phyloP scores from a whole-genome alignment of 2,329 filamentous ascomycete species.

The Mariannaea elegans region DNA sequence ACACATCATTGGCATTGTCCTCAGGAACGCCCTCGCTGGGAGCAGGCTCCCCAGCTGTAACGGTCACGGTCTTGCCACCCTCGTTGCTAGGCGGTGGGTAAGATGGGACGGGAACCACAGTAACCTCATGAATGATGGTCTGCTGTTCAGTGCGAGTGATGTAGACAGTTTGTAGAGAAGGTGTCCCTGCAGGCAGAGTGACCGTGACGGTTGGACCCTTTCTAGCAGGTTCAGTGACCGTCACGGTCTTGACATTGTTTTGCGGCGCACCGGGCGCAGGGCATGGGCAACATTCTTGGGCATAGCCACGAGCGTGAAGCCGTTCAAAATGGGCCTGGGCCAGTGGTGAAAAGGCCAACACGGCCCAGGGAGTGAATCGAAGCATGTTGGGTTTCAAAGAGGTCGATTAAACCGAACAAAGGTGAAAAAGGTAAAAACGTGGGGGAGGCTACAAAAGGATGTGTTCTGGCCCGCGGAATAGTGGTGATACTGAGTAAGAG shows the following conservation, averaged over 20 bases:
- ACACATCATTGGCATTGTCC: neutral
- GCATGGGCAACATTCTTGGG: constrained; percentile 45
- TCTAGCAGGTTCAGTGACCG: constrained; percentile 35
- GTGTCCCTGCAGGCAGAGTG: constrained; percentile 22
- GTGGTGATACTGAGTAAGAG: neutral
- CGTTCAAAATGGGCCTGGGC: constrained; percentile 39
- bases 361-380: constrained; percentile 35
- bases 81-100: neutral
- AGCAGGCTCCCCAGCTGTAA: neutral
- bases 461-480: neutral
- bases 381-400: constrained; percentile 32
- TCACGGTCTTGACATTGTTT: constrained; percentile 35
- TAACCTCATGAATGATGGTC: constrained; percentile 34
- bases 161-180: constrained; percentile 35
- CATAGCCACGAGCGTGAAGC: constrained; percentile 27
- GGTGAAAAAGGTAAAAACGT: neutral
- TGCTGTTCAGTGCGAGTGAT: constrained; percentile 35
- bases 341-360: constrained; percentile 39
- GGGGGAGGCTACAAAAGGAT: neutral
- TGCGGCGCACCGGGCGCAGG: constrained; percentile 24
- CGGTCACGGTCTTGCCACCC: neutral
- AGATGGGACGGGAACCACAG: constrained; percentile 18
- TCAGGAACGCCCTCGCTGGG: neutral
- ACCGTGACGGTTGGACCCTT: constrained; percentile 30
- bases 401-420: neutral